phyloP scores from a whole-genome alignment of 345 rosid species.

The Noccaea bulbosa region DNA sequence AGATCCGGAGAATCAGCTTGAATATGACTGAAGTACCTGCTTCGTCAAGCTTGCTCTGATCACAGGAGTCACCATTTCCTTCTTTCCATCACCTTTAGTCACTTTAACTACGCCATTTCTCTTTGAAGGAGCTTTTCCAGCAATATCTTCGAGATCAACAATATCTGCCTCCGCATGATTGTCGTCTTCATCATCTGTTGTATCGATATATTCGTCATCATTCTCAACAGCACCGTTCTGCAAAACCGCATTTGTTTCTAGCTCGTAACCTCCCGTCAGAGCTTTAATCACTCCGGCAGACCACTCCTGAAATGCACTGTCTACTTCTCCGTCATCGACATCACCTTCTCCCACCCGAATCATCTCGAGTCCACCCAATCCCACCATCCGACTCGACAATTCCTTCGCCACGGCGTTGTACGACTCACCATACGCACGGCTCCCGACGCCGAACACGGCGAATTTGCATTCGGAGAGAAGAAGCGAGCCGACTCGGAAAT shows the following conservation, averaged over 20 bases:
- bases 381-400: conserved; percentile 62
- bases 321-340: conserved; percentile 71
- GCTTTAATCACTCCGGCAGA: conserved; percentile 54
- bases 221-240: conserved; percentile 44
- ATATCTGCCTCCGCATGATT: conserved; percentile 37
- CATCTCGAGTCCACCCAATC: conserved; percentile 76
- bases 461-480: conserved; percentile 68
- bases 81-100: conserved; percentile 62
- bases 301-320: conserved; percentile 68
- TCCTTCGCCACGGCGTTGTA: conserved; percentile 82
- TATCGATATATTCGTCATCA: conserved; percentile 50
- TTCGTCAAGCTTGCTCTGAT: conserved; percentile 92
- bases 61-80: conserved; percentile 93
- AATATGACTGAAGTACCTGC: conserved; percentile 51
- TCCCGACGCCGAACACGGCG: conserved; percentile 91
- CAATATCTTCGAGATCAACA: conserved; percentile 94
- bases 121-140: conserved; percentile 86
- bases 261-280: conserved; percentile 56
- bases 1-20: neutral
- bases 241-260: conserved; percentile 38
- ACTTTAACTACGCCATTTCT: conserved; percentile 44
- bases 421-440: conserved; percentile 65
- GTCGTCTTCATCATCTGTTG: conserved; percentile 48
- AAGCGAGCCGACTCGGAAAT: conserved; percentile 86
- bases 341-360: conserved; percentile 72